Evolutionary conservation across 345 rosid species (phyloP), one percentile per base, ranked within the genome.

Genomic region (Aquilaria yunnanensis): DNA sequence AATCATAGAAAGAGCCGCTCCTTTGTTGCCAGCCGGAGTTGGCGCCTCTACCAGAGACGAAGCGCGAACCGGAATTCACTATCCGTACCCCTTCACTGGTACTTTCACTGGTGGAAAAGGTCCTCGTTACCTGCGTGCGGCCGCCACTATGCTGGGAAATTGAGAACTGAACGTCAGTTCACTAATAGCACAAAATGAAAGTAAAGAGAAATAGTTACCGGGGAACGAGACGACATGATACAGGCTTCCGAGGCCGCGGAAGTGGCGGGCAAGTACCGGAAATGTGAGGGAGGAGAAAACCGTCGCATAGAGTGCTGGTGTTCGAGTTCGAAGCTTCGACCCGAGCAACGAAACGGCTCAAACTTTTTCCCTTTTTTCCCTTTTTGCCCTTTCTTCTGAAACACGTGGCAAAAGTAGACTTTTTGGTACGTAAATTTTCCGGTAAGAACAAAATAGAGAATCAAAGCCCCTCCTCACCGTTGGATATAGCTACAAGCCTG

Each of bases 71-170:
- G 33, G 82, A 79, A 12, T 78, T 62, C 13, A 79, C 70, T 23
- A 65, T 60, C 16, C 65, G 71, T 52, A 69, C 72, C 67, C 87
- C 75, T 6, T 68, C 75, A 30, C 71, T 71, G 59, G 53, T 57
- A 67, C 56, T 62, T n/a, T 79, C 63, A 52, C 76, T 74, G 67
- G 67, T 78, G 52, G 92, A 86, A 81, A 78, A 83, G 75, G 74
- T 72, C 74, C 94, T 79, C 32, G 78, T 47, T 65, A 78, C 73
- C 51, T 68, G 84, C 5, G 67, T 78, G 71, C 89, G 68, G 32
- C 83, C 84, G 29, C 92, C 88, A 57, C 83, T 72, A 74, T 78
- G 63, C 95, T 89, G 86, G 64, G 61, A 34, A 12, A 56, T 54
- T 56, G 23, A 57, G 31, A 69, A 2, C 12, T 12, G 32, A 34